Base-by-base conservation (phyloP, 2,329 filamentous ascomycete genomes). In the Alternaria gansuensis region DNA sequence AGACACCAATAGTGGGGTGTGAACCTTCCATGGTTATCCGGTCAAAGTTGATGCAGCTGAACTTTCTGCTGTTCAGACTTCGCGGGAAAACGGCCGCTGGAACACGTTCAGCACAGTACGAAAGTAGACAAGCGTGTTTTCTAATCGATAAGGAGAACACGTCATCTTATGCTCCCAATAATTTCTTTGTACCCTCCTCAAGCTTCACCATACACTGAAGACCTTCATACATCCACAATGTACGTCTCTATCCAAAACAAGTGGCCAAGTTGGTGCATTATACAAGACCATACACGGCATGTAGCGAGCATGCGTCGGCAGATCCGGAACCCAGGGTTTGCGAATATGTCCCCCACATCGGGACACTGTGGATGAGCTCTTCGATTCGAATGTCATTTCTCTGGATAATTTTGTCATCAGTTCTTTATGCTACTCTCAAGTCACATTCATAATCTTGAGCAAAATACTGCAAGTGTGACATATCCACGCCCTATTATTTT, bases 261-360 rank as follows among this genome's bases (percentile, higher is more conserved):
- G 11, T 10, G 28, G n/a, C 11, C 2, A 21, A 26, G 3, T 11
- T 2, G 11, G 23, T 34, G 13, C 28, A 5, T 37, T 31, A 24
- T 43, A 36, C 50, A 26, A 11, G 24, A 26, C 50, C 50, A 48
- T 43, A 24, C 55, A 33, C 29, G 31, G 29, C 31, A 24, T 26
- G 13, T 33, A 39, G 31, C 43, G 49, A 24, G 33, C 14, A 36
- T 44, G 13, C 11, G n/a, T 50, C 60, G 49, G 57, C 59, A 59
- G 44, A 24, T 43, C 29, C 23, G 28, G 29, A 34, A 37, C 34
- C 21, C 17, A 39, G 43, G 29, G 40, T 51, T 48, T 41, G 36
- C 40, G 5, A 28, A 24, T 24, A 21, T 24, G 28, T 31, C 52
- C 60, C 54, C 57, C 60, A 59, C 57, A 62, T 62, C 59, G 59